Evolutionary conservation across 768 basidiomycete species (phyloP).

Genomic region (Trichaptum fuscoviolaceum): DNA sequence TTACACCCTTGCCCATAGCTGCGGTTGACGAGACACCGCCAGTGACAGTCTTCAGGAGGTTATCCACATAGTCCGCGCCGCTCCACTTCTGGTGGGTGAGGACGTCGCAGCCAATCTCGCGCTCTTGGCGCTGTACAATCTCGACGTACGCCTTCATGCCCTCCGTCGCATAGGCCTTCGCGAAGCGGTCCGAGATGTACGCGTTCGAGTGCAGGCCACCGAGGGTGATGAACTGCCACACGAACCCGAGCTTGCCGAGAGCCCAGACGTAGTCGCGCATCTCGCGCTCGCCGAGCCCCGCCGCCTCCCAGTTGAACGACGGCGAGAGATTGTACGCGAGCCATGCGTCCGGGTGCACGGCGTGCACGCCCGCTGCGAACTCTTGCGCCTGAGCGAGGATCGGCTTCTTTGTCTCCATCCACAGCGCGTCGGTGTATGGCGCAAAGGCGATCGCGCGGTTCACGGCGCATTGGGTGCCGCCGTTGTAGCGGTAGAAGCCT

Average conservation of each 20-base stretch:
- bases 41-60: conserved; percentile 90
- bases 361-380: conserved; percentile 85
- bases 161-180: conserved; percentile 80
- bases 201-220: conserved; percentile 96
- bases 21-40: conserved; percentile 95
- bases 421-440: conserved; percentile 86
- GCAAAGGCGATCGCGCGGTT: conserved; percentile 90
- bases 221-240: conserved; percentile 99
- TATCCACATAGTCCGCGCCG: conserved; percentile 90
- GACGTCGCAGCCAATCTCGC: conserved; percentile 92
- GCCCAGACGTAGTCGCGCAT: conserved; percentile 92
- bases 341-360: conserved; percentile 85
- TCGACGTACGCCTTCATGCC: conserved; percentile 99
- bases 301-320: conserved; percentile 92
- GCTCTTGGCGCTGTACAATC: conserved; percentile 86
- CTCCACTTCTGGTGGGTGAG: conserved; percentile 99
- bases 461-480: conserved; percentile 91
- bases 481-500: conserved; percentile 96
- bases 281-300: conserved; percentile 77
- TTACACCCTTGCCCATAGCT: conserved; percentile 99
- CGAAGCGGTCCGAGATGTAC: conserved; percentile 93
- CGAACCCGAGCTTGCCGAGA: conserved; percentile 91
- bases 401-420: conserved; percentile 98
- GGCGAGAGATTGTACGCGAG: conserved; percentile 94
- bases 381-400: conserved; percentile 88